Evolutionary conservation across 495 filamentous ascomycete genomes (phyloP).

Genomic region (Neurospora discreta): DNA sequence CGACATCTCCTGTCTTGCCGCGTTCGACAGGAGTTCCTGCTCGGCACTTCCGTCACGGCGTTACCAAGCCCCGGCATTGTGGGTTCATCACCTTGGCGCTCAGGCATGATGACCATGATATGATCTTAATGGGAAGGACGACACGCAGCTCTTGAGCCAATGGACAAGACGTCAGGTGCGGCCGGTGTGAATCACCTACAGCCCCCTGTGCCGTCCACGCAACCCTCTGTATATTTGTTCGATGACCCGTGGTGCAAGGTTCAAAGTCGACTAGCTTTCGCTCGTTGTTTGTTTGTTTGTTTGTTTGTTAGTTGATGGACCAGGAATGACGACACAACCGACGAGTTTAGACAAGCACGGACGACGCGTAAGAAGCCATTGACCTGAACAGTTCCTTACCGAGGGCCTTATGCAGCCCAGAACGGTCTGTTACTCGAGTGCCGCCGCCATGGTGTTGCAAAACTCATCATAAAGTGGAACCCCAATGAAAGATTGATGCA

Average conservation of each 20-base stretch:
- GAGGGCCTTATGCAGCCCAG: neutral
- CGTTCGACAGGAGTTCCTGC: neutral
- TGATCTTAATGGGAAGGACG: neutral
- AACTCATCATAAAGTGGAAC: neutral
- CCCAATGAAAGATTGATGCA: neutral
- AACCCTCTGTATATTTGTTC: neutral
- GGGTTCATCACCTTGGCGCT: neutral
- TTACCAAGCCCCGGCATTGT: neutral
- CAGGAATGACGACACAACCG: neutral
- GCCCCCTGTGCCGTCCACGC: neutral
- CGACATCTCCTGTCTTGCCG: neutral
- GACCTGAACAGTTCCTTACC: neutral
- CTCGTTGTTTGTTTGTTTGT: neutral
- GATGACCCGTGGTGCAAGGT: neutral
- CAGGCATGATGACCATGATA: neutral
- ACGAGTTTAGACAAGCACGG: neutral
- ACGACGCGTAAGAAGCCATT: neutral
- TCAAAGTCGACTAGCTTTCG: neutral
- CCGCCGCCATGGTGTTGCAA: neutral
- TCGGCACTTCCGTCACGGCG: neutral
- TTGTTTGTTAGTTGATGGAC: no score
- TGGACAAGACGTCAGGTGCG: neutral
- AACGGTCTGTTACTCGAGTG: neutral
- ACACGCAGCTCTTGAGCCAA: neutral
- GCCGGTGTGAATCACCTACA: neutral